Conservation (phyloP, 345 rosid genomes). For the Linum usitatissimum region DNA sequence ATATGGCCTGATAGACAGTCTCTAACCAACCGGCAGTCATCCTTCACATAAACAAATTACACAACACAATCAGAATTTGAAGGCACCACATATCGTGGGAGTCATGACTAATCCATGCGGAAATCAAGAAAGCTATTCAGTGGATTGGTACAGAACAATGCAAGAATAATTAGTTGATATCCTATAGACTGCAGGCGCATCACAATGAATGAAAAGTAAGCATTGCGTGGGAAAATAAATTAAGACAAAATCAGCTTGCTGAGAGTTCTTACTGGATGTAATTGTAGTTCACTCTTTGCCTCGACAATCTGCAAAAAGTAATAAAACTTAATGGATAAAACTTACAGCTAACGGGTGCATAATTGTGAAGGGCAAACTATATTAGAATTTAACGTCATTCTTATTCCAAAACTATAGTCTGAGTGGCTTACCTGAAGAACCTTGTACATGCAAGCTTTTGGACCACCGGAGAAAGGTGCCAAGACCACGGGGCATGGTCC, state of each 20-base stretch:
- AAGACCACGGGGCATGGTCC: constrained; percentile 68
- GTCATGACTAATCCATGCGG: not conserved
- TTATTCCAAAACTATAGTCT: not conserved
- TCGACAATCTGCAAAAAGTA: constrained; percentile 54
- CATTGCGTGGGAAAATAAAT: not conserved
- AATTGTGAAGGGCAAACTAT: not conserved
- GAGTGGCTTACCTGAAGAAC: constrained; percentile 61
- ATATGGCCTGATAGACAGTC: constrained; percentile 71
- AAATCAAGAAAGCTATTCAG: not conserved
- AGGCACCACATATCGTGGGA: not conserved
- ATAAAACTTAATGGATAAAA: constrained; percentile 5
- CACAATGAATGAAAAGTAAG: not conserved
- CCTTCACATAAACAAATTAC: constrained; percentile 31
- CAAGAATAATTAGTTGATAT: not conserved
- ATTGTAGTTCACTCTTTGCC: constrained; percentile 37
- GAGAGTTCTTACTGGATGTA: constrained; percentile 36
- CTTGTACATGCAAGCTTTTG: constrained; percentile 85
- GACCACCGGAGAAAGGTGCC: constrained; percentile 86
- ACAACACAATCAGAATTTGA: not conserved
- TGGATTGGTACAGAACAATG: not conserved
- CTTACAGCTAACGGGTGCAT: not conserved
- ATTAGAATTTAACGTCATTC: not conserved
- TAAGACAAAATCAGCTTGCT: not conserved
- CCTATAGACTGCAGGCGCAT: not conserved
- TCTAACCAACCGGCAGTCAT: constrained; percentile 52